Evolutionary conservation across 2,329 filamentous ascomycete species (phyloP).

Genomic region (Bipolaris sorokiniana): DNA sequence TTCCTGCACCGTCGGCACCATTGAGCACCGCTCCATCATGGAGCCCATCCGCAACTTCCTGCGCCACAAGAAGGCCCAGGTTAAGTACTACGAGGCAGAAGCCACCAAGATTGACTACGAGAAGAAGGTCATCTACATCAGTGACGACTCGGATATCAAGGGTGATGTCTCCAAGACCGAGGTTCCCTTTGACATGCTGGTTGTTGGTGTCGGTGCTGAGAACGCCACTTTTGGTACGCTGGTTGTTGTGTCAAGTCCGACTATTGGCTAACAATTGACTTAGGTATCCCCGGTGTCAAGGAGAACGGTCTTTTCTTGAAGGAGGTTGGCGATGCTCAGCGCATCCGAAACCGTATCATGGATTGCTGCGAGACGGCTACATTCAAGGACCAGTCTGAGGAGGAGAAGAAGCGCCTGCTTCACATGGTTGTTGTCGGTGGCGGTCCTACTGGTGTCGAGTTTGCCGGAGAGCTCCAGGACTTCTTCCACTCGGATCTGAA

Average conservation of each 20-base stretch:
- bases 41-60: slow-evolving; percentile 96
- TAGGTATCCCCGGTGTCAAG: slow-evolving; percentile 85
- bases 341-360: slow-evolving; percentile 98
- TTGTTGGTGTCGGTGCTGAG: slow-evolving; percentile 95
- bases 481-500: slow-evolving; percentile 98
- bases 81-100: slow-evolving; percentile 98
- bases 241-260: neutral
- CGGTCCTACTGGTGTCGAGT: slow-evolving; percentile 96
- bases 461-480: slow-evolving; percentile 96
- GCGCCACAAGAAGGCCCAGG: slow-evolving; percentile 88
- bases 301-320: slow-evolving; percentile 98
- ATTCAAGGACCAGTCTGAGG: slow-evolving; percentile 91
- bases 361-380: slow-evolving; percentile 98
- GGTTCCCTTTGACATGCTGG: slow-evolving; percentile 97
- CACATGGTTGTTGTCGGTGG: slow-evolving; percentile 92
- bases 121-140: slow-evolving; percentile 85
- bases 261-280: slow-evolving; percentile 22
- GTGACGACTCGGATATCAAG: slow-evolving; percentile 92
- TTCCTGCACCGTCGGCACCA: slow-evolving; percentile 94
- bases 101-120: slow-evolving; percentile 94
- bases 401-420: slow-evolving; percentile 90
- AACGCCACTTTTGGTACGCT: slow-evolving; percentile 89
- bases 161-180: slow-evolving; percentile 81
- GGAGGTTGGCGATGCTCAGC: slow-evolving; percentile 95
- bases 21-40: slow-evolving; percentile 99